Evolutionary conservation across 306 rosid species (phyloP).

Genomic region (Vigna trinervia): DNA sequence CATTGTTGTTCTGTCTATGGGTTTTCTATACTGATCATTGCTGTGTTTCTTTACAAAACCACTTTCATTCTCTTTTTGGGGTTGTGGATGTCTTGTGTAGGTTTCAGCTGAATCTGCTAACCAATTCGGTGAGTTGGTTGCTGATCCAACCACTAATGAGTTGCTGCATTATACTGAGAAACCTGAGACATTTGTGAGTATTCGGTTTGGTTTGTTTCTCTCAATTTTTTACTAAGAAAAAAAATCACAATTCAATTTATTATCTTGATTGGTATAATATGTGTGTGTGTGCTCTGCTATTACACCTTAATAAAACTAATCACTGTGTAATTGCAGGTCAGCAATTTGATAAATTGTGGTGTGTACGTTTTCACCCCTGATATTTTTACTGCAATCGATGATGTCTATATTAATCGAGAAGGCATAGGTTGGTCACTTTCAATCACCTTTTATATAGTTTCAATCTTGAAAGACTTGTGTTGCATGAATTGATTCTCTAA

Average conservation of each 20-base stretch:
- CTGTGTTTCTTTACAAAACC: conserved; percentile 6
- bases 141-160: conserved; percentile 88
- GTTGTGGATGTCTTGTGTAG: conserved; percentile 49
- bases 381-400: conserved; percentile 69
- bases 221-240: neutral
- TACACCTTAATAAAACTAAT: conserved; percentile 37
- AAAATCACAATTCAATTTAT: neutral
- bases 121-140: conserved; percentile 91
- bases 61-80: conserved; percentile 1
- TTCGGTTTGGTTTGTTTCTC: conserved; percentile 34
- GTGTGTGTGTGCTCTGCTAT: neutral
- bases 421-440: conserved; percentile 70
- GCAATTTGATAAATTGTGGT: conserved; percentile 89
- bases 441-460: neutral
- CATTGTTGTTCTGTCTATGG: neutral
- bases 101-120: conserved; percentile 93
- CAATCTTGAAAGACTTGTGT: neutral
- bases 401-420: conserved; percentile 71
- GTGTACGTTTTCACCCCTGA: conserved; percentile 81
- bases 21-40: neutral
- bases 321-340: conserved; percentile 61
- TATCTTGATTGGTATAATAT: conserved; percentile 12
- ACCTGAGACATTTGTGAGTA: conserved; percentile 93
- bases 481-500: conserved; percentile 26
- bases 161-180: conserved; percentile 97